Evolutionary conservation across 805 yeast genomes (phyloP), one percentile per base, ranked within the genome.

Genomic region (Metschnikowia anglica): DNA sequence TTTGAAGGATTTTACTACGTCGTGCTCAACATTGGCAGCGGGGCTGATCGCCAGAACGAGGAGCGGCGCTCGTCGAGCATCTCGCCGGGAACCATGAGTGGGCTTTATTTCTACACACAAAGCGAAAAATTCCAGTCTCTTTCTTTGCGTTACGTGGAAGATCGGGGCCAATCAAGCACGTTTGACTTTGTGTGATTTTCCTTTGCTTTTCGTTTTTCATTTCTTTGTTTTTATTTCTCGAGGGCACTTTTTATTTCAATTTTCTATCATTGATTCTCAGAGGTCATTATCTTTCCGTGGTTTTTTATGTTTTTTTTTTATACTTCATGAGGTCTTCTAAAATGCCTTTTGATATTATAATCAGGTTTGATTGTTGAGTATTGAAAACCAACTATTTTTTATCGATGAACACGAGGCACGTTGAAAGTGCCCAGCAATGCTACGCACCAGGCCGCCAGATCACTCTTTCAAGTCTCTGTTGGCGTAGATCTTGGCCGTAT

Each of bases 1-100:
- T 90, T 83, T 62, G 96, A 89, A 32, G 98, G 98, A 0, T 89
- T 89, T 60, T 90, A 90, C 63, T 90, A 89, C 60, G 79, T 89
- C 21, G 87, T 88, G 32, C 81, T 89, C 55, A 86, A 86, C 62
- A 90, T 88, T 23, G 73, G 72, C 6, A 62, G 34, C 12, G 47
- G 48, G 13, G 20, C 38, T 18, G 34, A 34, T 18, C 31, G 18
- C 11, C 43, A 37, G 31, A 40, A 42, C 19, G 40, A 42, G 9
- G 38, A 36, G 24, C 39, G 24, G 11, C 16, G 16, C 10, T 2
- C 18, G 5, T 28, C 35, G 13, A 17, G 29, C 11, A 49, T 62
- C 3, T 50, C 70, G 5, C 80, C 83, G 2, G 97, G 97, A 5
- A 68, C 79, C 5, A 78, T 90, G 19, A 73, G 77, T 36, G 98